Evolutionary conservation across 2,329 filamentous ascomycete genomes (phyloP), one percentile per base, ranked within the genome.

Genomic region (Trichophyton benhamiae): DNA sequence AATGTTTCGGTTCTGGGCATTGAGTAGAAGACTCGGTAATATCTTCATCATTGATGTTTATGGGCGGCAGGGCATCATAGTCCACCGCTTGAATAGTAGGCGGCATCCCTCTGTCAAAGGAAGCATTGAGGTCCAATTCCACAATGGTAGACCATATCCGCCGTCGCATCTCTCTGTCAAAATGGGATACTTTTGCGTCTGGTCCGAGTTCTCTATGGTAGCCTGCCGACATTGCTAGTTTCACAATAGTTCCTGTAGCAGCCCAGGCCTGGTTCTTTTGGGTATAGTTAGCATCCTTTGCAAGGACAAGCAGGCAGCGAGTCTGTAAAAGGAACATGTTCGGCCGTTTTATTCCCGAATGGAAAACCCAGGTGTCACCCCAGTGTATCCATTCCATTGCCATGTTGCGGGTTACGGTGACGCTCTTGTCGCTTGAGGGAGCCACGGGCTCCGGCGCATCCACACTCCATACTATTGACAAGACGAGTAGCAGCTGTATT

Each of bases 361-460:
- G 87, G 68, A 95, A 89, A 46, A 97, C 79, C 63, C 96, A 87
- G 1, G 86, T 84, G 71, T 96, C 92, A 2, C 91, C 89, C 85
- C 97, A 95, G 57, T 87, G 83, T 62, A 97, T 89, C 71, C 91
- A 96, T 67, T 89, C 87, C 25, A 73, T 60, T 1, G 71, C 72
- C 1, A 71, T 58, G 69, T 70, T 53, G 65, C 67, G 44, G 20
- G 62, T 62, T 22, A 63, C 46, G n/a, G 62, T 62, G 38, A 62
- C 46, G 53, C 25, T n/a, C 55, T 61, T 27, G 57, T 46, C 4
- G 44, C 13, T 15, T 38, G 55, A 58, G 9, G 38, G 48, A 33
- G 41, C 53, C 46, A 38, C 57, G 44, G 22, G 36, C 52, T 42
- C 55, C 6, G 55, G 55, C 9, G 55, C 55, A 55, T 65, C 52